Conservation (phyloP, 257 asterid species). For the Apocynum venetum region DNA sequence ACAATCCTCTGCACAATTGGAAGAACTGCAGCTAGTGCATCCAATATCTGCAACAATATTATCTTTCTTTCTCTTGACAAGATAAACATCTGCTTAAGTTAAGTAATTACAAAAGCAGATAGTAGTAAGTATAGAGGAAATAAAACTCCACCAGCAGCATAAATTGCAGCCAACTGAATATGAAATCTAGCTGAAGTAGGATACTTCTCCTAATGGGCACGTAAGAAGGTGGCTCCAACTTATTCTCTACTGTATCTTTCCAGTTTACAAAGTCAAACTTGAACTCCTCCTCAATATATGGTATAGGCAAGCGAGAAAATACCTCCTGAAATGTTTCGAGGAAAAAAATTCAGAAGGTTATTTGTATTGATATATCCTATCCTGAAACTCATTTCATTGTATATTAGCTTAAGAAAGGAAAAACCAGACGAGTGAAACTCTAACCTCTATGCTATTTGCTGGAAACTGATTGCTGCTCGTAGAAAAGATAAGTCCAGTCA, state of each 20-base stretch:
- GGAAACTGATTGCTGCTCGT: conserved; percentile 53
- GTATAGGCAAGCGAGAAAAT: conserved; percentile 68
- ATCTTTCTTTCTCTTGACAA: conserved; percentile 71
- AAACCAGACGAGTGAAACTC: conserved; percentile 20
- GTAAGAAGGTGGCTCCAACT: conserved; percentile 61
- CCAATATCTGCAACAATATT: conserved; percentile 57
- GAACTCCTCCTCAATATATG: conserved; percentile 64
- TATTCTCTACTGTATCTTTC: conserved; percentile 51
- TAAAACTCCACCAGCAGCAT: background rate
- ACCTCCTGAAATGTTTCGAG: conserved; percentile 50
- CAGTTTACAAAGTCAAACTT: conserved; percentile 57
- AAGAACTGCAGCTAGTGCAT: conserved; percentile 68
- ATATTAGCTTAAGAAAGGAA: conserved; percentile 10
- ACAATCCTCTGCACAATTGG: conserved; percentile 64
- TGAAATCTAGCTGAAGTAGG: conserved; percentile 36
- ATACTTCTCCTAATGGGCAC: conserved; percentile 81
- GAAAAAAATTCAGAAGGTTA: background rate
- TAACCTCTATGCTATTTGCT: conserved; percentile 55
- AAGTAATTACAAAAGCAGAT: conserved; percentile 25
- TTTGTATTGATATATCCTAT: background rate
- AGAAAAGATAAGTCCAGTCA: conserved; percentile 46
- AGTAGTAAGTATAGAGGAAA: background rate
- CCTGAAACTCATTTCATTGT: background rate
- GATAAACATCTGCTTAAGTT: conserved; percentile 67
- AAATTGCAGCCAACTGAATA: conserved; percentile 14